Base-by-base conservation (phyloP, 1,139 yeast species). In the Saccharomyces hybrid region DNA sequence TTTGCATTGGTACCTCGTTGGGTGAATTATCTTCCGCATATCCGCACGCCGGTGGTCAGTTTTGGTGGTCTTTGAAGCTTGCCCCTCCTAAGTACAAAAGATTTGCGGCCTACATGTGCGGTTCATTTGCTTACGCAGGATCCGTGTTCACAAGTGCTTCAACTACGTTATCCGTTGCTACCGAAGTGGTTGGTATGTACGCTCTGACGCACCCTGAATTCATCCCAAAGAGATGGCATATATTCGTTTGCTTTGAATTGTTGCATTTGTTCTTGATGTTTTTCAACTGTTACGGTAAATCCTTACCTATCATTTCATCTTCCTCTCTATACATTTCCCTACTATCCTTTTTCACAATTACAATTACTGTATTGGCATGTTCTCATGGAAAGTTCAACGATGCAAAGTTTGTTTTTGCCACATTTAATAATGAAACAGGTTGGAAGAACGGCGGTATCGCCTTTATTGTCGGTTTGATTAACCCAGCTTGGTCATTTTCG, bases 401-500 rank as follows among this genome's bases (percentile, higher is more conserved):
- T 31, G 78, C 88, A 2, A 65, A 74, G 52, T 84, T 83, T 66
- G 89, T 84, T 11, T 84, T 85, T 66, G 78, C 75, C 9, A 75
- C 80, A 13, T 84, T 82, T 59, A 74, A 77, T 55, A 84, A 85
- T 67, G 78, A 75, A 53, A 84, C 89, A 25, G 89, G 89, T 47
- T 84, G 88, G 88, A 67, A 73, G 20, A 75, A 77, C 16, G 65
- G 79, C 25, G 86, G 78, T 5, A 78, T 83, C 59, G 87, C 87
- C 0, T 83, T 83, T 63, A 80, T 83, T 55, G 82, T 82, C 13
- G 88, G 88, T 53, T 70, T 83, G 57, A 79, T 83, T 61, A 83
- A 82, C 65, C 88, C 88, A 41, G 82, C 82, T 52, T 83, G 87
- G 87, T 79, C 84, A 1, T 83, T 82, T 66, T 77, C 83, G n/a